These are phyloP conservation scores for Gomphus bonarii DNA, from an alignment of 1,284 basidiomycete genomes.

Conservation along the genomic window DNA sequence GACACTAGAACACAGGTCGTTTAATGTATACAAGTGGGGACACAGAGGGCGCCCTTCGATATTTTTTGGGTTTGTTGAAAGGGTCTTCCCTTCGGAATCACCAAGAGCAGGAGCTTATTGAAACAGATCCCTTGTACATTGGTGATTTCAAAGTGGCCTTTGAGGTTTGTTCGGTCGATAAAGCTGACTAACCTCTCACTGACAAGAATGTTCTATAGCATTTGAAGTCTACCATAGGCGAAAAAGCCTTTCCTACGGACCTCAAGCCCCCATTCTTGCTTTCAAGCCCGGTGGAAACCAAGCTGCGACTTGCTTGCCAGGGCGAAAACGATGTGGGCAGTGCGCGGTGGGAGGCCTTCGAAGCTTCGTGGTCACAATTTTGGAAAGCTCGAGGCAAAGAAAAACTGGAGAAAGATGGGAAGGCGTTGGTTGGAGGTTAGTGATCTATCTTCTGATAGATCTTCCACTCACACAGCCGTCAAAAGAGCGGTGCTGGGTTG, in stretches of 20 bases:
- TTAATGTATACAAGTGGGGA: conserved; percentile 71
- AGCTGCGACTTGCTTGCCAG: conserved; percentile 43
- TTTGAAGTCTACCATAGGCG: conserved; percentile 41
- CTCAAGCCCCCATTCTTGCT: conserved; percentile 52
- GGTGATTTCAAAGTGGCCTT: conserved; percentile 76
- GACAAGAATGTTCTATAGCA: conserved; percentile 35
- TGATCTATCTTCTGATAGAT: not conserved
- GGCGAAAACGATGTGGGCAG: conserved; percentile 29
- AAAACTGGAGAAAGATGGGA: conserved; percentile 39
- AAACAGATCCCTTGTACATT: conserved; percentile 52
- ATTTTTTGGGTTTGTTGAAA: conserved; percentile 53
- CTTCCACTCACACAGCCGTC: not conserved
- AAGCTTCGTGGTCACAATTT: conserved; percentile 53
- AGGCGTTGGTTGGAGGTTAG: conserved; percentile 55
- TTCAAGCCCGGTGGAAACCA: conserved; percentile 41
- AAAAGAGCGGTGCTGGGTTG: conserved; percentile 67
- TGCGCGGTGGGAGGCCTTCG: conserved; percentile 47
- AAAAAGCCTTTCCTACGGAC: conserved; percentile 27
- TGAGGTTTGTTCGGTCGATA: conserved; percentile 32
- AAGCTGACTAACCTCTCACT: conserved; percentile 3
- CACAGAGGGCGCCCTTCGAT: conserved; percentile 51
- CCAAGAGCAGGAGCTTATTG: conserved; percentile 16
- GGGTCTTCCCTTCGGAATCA: conserved; percentile 19
- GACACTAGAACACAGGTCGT: conserved; percentile 36
- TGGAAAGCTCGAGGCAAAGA: conserved; percentile 46